Evolutionary conservation across 495 filamentous ascomycete genomes (phyloP).

Genomic region (Symbiotaphrina buchneri): DNA sequence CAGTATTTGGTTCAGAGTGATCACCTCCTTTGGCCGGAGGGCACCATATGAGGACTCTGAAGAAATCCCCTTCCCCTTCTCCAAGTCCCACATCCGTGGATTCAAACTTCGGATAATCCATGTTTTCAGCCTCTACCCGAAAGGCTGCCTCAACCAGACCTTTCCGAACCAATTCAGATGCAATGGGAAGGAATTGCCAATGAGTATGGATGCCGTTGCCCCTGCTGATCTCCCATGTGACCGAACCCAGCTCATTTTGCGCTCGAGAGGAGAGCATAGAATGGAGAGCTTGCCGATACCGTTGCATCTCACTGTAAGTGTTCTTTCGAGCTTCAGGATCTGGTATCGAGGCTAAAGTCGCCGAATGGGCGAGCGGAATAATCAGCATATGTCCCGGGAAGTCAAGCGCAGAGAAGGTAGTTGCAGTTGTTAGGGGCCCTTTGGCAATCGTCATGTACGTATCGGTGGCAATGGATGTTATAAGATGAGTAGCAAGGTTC

Average conservation of each 20-base stretch:
- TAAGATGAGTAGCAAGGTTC: slow-evolving; percentile 62
- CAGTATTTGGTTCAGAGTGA: slow-evolving; percentile 4
- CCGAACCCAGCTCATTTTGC: slow-evolving; percentile 38
- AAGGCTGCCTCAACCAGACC: slow-evolving; percentile 67
- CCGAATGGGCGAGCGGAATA: slow-evolving; percentile 60
- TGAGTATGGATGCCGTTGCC: slow-evolving; percentile 60
- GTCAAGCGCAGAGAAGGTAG: slow-evolving; percentile 42
- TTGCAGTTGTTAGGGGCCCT: slow-evolving; percentile 51
- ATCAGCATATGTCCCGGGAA: slow-evolving; percentile 81
- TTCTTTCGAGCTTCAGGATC: slow-evolving; percentile 26
- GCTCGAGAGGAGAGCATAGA: slow-evolving; percentile 31
- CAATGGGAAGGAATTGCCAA: slow-evolving; percentile 84
- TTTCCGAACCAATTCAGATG: slow-evolving; percentile 32
- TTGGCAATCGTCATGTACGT: slow-evolving; percentile 80
- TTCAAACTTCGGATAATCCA: slow-evolving; percentile 31
- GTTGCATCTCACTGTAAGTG: slow-evolving; percentile 57
- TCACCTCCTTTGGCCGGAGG: slow-evolving; percentile 1
- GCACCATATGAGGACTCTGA: slow-evolving; percentile 65
- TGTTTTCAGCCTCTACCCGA: slow-evolving; percentile 61
- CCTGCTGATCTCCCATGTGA: slow-evolving; percentile 81
- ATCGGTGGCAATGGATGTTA: slow-evolving; percentile 67
- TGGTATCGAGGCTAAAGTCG: slow-evolving; percentile 37
- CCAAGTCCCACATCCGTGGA: slow-evolving; percentile 16
- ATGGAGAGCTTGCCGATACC: slow-evolving; percentile 50
- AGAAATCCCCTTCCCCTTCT: slow-evolving; percentile 44